Evolutionary conservation across 208 protist species (phyloP), one percentile per base, ranked within the genome.

Genomic region (Wallacemonas sp.): DNA sequence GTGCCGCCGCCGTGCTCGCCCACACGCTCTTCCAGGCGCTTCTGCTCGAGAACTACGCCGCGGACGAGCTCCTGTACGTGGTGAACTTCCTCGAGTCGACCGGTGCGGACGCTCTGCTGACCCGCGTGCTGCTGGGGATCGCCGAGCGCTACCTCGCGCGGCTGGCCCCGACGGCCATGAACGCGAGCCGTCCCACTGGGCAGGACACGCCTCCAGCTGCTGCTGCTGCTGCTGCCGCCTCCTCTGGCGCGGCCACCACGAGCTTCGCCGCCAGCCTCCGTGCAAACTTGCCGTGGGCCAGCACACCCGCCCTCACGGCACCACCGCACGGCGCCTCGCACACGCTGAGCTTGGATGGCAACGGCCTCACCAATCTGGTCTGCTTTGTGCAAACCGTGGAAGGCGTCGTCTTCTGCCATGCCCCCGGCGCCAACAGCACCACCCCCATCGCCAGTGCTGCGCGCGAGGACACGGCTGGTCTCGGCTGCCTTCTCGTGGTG

Each of bases 381-480:
- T 57, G 71, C 50, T 82, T 92, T 31, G 36, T 92, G 2, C 84
- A 82, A 38, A 44, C 67, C 4, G 74, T 88, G 22, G 89, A 95
- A 66, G 72, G 79, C n/a, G 66, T 87, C 10, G 57, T 95, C 48
- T 95, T 95, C 61, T 93, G 91, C 71, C 76, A 78, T 11, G 72
- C 46, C 8, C 62, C 63, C n/a, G n/a, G n/a, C n/a, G n/a, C n/a
- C n/a, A n/a, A n/a, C n/a, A n/a, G n/a, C n/a, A n/a, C n/a, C n/a
- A n/a, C n/a, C n/a, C n/a, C n/a, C n/a, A n/a, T n/a, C n/a, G n/a
- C n/a, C n/a, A n/a, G n/a, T n/a, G n/a, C n/a, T n/a, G n/a, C n/a
- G n/a, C n/a, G n/a, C n/a, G n/a, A n/a, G n/a, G n/a, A n/a, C n/a
- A n/a, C n/a, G n/a, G n/a, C n/a, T n/a, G n/a, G 2, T 22, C 22